Evolutionary conservation across 2,329 filamentous ascomycete genomes (phyloP).

Genomic region (Fusarium nodosum): DNA sequence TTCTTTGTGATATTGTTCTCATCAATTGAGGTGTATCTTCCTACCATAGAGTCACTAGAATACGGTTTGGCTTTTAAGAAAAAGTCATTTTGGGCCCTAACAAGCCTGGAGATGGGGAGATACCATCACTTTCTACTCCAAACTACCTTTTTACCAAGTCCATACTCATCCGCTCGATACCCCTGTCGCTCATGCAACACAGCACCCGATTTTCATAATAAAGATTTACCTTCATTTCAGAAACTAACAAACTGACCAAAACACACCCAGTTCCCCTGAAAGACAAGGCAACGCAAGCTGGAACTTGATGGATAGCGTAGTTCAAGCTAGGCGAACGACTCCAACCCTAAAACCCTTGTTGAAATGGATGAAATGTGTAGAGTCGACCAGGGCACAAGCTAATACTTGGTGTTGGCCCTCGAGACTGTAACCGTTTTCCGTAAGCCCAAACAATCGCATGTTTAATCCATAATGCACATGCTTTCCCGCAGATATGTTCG

Average conservation of each 20-base stretch:
- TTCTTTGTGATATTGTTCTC: not conserved
- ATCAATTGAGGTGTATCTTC: not conserved
- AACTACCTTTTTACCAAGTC: not conserved
- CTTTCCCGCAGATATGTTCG: constrained; percentile 12
- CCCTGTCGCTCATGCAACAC: not conserved
- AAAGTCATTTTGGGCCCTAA: not conserved
- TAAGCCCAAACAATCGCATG: not conserved
- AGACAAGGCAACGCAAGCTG: constrained; percentile 22
- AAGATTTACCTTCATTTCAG: not conserved
- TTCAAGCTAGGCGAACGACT: not conserved
- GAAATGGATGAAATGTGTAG: constrained; percentile 12
- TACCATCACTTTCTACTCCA: not conserved
- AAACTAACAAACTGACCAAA: not conserved
- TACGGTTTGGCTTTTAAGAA: no score
- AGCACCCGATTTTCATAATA: not conserved
- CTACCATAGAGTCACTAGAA: not conserved
- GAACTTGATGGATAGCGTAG: constrained; percentile 20
- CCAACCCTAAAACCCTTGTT: constrained; percentile 8
- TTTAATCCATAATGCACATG: constrained; percentile 3
- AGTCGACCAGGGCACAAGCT: not conserved
- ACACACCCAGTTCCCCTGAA: constrained; percentile 1
- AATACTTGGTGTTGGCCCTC: not conserved
- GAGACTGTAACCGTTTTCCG: not conserved
- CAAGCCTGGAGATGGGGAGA: constrained; percentile 7
- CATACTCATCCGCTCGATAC: not conserved